These are phyloP conservation scores for Dictyostelium purpureum DNA, from an alignment of 78 protist species.

Conservation along the genomic window DNA sequence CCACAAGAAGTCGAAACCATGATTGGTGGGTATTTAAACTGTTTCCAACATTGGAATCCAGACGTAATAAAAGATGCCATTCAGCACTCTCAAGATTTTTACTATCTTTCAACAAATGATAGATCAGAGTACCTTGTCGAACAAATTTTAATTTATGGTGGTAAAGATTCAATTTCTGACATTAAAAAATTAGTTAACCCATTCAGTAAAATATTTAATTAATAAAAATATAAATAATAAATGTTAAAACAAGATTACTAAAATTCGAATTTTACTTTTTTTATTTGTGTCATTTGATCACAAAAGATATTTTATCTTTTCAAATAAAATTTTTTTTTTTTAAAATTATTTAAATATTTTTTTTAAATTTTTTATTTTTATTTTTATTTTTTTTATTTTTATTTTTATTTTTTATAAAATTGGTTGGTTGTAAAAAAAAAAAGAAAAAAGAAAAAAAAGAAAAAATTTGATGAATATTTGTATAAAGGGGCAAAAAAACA, in stretches of 20 bases:
- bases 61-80: conserved; percentile 60
- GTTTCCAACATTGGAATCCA: conserved; percentile 36
- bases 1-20: conserved; percentile 15
- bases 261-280: too few species aligned
- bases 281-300: too few species aligned
- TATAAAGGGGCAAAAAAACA: background rate
- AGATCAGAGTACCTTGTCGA: conserved; percentile 21
- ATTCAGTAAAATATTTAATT: conserved; percentile 8
- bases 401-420: background rate
- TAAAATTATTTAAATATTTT: too few species aligned
- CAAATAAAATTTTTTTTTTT: too few species aligned
- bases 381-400: too few species aligned
- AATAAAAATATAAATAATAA: background rate
- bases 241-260: background rate
- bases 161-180: conserved; percentile 40
- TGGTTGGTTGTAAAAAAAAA: background rate
- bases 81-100: conserved; percentile 8
- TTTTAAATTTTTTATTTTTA: too few species aligned
- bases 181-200: conserved; percentile 18
- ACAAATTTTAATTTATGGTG: conserved; percentile 32
- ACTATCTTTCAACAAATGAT: background rate
- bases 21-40: background rate
- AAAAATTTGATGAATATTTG: background rate
- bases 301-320: too few species aligned
- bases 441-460: background rate